Evolutionary conservation across 495 filamentous ascomycete species (phyloP).

Genomic region (Baudoinia panamericana): DNA sequence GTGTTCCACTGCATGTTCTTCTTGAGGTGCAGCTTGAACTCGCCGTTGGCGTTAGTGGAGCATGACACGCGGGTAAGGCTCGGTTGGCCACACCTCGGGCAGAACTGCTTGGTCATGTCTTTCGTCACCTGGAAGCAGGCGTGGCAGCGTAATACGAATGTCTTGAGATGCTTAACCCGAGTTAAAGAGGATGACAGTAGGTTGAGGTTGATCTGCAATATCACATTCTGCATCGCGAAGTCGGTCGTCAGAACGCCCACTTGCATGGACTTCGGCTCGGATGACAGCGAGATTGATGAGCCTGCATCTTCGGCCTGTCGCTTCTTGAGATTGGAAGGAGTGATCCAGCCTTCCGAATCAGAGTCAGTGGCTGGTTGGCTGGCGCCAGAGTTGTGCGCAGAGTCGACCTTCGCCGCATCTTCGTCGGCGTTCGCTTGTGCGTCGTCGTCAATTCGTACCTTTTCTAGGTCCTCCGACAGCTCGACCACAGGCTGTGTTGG

Average conservation of each 20-base stretch:
- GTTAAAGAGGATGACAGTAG: conserved; percentile 66
- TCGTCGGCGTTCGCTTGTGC: not conserved
- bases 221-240: conserved; percentile 93
- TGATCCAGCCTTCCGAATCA: conserved; percentile 84
- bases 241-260: conserved; percentile 84
- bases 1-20: conserved; percentile 95
- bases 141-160: conserved; percentile 84
- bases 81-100: conserved; percentile 74
- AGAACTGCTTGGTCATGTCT: conserved; percentile 85
- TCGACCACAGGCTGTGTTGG: too few relatives aligned
- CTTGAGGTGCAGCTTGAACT: conserved; percentile 80
- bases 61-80: conserved; percentile 79
- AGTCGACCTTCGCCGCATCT: conserved; percentile 5
- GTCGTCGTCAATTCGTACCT: too few relatives aligned
- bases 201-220: conserved; percentile 87
- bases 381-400: conserved; percentile 9
- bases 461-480: too few relatives aligned
- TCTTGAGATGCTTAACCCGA: conserved; percentile 65
- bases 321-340: conserved; percentile 78
- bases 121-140: conserved; percentile 80
- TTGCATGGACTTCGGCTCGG: conserved; percentile 52
- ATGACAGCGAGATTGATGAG: conserved; percentile 31
- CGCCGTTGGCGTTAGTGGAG: conserved; percentile 61
- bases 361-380: conserved; percentile 34
- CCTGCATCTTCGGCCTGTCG: conserved; percentile 56